Base-by-base conservation (phyloP, 441 rosid species). In the Eruca vesicaria region DNA sequence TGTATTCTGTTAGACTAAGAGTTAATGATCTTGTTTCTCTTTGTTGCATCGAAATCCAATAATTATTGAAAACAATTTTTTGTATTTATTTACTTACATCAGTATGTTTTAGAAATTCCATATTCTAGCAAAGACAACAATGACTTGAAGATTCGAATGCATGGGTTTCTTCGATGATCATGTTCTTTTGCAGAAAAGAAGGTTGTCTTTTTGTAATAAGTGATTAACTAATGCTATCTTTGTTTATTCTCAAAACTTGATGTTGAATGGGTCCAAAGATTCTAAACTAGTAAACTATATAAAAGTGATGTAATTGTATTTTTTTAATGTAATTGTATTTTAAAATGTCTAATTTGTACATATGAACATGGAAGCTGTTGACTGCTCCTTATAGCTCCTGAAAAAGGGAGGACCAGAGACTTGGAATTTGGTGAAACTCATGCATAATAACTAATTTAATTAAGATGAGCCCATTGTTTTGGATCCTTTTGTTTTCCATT, bases 1-100 rank as follows among this genome's bases (percentile, higher is more conserved):
- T 80, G 11, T 7, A 18, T 79, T 75, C 77, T 75, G 65, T 12
- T 58, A 69, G 88, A 91, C 87, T 82, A 84, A 84, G 79, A 60
- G 80, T 80, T 82, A 87, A 90, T 88, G 94, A 89, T 90, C 87
- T 88, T 81, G 77, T 78, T 85, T 85, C 82, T 76, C 78, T 77
- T 76, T 82, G 71, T 71, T 75, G 80, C 45, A 80, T 58, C 35
- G 1, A 58, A 63, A 75, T 68, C 57, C 79, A 75, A 14, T 26
- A 45, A 56, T 1, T 56, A 70, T 38, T 61, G 63, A 61, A 11
- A 18, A 41, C 45, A 38, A 5, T n/a, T 15, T 48, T 48, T 59
- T 68, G 45, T 68, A 23, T 45, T 14, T 68, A 12, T 19, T 63
- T 53, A 19, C 58, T 56, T 76, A 38, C 18, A 61, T 53, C 32